Base-by-base conservation (phyloP, 306 rosid genomes). In the Glycine tomentella region DNA sequence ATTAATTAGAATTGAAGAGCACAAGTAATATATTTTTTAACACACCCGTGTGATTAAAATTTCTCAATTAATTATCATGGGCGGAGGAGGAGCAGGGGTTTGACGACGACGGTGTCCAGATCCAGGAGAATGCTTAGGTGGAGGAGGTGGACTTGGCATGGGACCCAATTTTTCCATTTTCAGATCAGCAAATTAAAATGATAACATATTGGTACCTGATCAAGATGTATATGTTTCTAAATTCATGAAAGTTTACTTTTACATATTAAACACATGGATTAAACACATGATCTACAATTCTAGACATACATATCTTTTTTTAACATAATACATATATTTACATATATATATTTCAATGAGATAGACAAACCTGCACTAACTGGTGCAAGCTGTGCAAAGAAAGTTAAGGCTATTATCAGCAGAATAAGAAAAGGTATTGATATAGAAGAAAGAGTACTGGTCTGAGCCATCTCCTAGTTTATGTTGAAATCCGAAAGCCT, bases 291-390 rank as follows among this genome's bases (percentile, higher is more conserved):
- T 20, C 20, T 20, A 20, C 20, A 20, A 20, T 20, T 20, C 20
- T 20, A 56, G 3, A 20, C 14, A 25, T 7, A 42, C 46, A 42
- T 7, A 8, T n/a, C 8, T 34, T 34, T 2, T 33, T 61, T 42
- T 42, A 8, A 20, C 20, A 20, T 20, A 20, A 20, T 59, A 6
- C 36, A 25, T 8, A 17, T 20, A 10, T 11, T 33, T 63, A 6
- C 10, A 6, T 64, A 7, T 6, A 7, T 6, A 20, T 20, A 20
- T 25, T n/a, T 16, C 4, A 40, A 44, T 42, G 31, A 42, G 34
- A 15, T 3, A 44, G 34, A 9, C n/a, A 68, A 68, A 68, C 55
- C 55, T 68, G 73, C 73, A 68, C 4, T 8, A 45, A 68, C 38
- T 68, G 55, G 53, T 45, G 55, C 8, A 4, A 68, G 4, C 2